Percentiles rank a stretch among this genome's conserved stretches.
These are phyloP conservation scores for Phaeoacremonium minimum DNA, from an alignment of 2,329 filamentous ascomycete species.

Conservation along the genomic window DNA sequence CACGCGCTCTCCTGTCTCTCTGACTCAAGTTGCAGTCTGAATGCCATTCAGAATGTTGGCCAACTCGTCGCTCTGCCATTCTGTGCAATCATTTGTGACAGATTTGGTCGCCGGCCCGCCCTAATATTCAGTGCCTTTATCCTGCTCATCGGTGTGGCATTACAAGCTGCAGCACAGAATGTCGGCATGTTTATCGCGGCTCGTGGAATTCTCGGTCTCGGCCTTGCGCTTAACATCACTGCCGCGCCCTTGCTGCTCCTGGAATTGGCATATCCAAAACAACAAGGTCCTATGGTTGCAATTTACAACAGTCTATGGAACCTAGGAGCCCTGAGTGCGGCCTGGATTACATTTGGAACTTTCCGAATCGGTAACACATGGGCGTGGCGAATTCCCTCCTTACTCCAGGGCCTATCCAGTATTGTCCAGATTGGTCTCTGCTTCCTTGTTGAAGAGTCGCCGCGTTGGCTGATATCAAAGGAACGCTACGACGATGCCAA, in stretches of 20 bases:
- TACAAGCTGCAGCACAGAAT: constrained; percentile 37
- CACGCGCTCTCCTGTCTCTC: not conserved
- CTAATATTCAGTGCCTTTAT: constrained; percentile 15
- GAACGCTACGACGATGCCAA: constrained; percentile 52
- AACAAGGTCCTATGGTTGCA: constrained; percentile 1
- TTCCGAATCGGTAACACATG: constrained; percentile 44
- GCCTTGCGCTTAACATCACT: constrained; percentile 22
- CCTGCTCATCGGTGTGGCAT: constrained; percentile 30
- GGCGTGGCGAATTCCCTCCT: constrained; percentile 54
- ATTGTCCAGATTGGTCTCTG: constrained; percentile 41
- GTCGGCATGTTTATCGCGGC: constrained; percentile 37
- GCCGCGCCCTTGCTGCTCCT: constrained; percentile 2
- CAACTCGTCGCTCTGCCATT: constrained; percentile 25
- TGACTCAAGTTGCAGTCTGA: constrained; percentile 12
- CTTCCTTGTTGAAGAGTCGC: constrained; percentile 55
- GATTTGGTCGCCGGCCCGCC: constrained; percentile 28
- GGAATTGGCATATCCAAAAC: constrained; percentile 1
- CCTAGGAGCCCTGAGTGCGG: constrained; percentile 15
- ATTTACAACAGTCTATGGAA: constrained; percentile 3
- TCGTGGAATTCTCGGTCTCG: constrained; percentile 35
- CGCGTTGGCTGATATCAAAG: constrained; percentile 49
- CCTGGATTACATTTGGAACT: constrained; percentile 38
- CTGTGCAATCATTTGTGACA: constrained; percentile 26
- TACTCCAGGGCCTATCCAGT: constrained; percentile 54
- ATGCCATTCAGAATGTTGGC: constrained; percentile 25